These are phyloP conservation scores for Wickerhamomyces mucosus DNA, from an alignment of 805 yeast species.

Conservation along the genomic window DNA sequence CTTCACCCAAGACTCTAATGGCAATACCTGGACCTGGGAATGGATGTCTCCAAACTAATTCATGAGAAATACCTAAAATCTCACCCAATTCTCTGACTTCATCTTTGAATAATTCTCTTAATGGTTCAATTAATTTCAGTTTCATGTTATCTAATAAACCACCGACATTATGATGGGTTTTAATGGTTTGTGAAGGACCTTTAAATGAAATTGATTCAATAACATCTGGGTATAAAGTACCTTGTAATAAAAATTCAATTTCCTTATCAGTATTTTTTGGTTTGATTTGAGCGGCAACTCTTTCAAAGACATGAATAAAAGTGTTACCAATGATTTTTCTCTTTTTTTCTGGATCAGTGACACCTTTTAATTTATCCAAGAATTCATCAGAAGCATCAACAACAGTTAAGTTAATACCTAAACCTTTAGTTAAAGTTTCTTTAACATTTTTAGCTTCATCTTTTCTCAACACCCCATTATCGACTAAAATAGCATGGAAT, in stretches of 20 bases:
- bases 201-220: constrained; percentile 97
- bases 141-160: constrained; percentile 97
- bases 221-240: constrained; percentile 96
- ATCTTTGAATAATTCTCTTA: constrained; percentile 97
- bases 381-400: constrained; percentile 92
- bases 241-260: constrained; percentile 89
- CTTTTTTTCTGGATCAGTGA: constrained; percentile 98
- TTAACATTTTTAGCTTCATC: constrained; percentile 88
- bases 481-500: constrained; percentile 97
- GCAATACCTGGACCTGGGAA: constrained; percentile 99
- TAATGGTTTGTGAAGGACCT: constrained; percentile 99
- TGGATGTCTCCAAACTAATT: constrained; percentile 99
- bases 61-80: constrained; percentile 90
- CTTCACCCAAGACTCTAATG: constrained; percentile 96
- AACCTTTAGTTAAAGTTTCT: constrained; percentile 82
- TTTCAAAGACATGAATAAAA: constrained; percentile 93
- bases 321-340: constrained; percentile 98
- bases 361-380: constrained; percentile 77
- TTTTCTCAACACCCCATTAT: constrained; percentile 94
- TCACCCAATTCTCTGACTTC: constrained; percentile 97
- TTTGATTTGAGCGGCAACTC: constrained; percentile 85
- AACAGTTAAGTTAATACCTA: constrained; percentile 90
- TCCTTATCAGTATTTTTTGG: constrained; percentile 77
- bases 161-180: constrained; percentile 99
- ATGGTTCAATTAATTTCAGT: constrained; percentile 94